Conservation (phyloP, 2,329 filamentous ascomycete species). For the Volutella citrinella region DNA sequence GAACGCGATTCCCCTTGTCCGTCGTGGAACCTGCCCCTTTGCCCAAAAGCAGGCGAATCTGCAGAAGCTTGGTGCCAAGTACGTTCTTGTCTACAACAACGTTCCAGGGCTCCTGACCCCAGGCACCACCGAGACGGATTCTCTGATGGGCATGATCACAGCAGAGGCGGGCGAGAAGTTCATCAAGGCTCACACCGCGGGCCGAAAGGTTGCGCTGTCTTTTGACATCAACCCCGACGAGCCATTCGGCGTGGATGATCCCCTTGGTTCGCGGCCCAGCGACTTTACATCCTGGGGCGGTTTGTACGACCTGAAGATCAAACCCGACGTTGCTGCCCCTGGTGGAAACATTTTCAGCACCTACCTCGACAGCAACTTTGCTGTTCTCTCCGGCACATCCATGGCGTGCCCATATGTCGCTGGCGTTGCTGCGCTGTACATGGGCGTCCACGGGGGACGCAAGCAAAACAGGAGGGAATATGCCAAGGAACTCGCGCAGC, state of each 20-base stretch:
- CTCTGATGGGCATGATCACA: conserved; percentile 40
- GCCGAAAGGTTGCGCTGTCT: conserved; percentile 42
- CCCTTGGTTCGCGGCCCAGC: too few relatives aligned
- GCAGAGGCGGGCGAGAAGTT: conserved; percentile 40
- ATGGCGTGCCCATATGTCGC: conserved; percentile 59
- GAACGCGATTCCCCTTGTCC: conserved; percentile 56
- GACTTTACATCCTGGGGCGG: conserved; percentile 59
- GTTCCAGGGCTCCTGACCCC: conserved; percentile 30
- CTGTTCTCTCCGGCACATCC: conserved; percentile 54
- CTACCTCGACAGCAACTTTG: conserved; percentile 50
- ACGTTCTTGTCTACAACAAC: conserved; percentile 62
- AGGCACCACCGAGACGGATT: conserved; percentile 28
- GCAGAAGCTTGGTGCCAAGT: conserved; percentile 53
- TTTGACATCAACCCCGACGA: too few relatives aligned
- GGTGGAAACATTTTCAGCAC: conserved; percentile 59
- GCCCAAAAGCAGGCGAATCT: conserved; percentile 52
- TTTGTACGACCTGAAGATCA: conserved; percentile 55
- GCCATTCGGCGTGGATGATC: too few relatives aligned
- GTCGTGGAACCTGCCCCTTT: conserved; percentile 57
- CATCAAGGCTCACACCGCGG: conserved; percentile 40
- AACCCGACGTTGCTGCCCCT: conserved; percentile 54
- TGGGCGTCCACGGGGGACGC: conserved; percentile 48
- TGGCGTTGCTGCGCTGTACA: conserved; percentile 52
- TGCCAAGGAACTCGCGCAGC: conserved; percentile 46
- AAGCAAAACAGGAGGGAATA: conserved; percentile 49